Evolutionary conservation across 345 rosid species (phyloP), one percentile per base, ranked within the genome.

Genomic region (Psidium guajava): DNA sequence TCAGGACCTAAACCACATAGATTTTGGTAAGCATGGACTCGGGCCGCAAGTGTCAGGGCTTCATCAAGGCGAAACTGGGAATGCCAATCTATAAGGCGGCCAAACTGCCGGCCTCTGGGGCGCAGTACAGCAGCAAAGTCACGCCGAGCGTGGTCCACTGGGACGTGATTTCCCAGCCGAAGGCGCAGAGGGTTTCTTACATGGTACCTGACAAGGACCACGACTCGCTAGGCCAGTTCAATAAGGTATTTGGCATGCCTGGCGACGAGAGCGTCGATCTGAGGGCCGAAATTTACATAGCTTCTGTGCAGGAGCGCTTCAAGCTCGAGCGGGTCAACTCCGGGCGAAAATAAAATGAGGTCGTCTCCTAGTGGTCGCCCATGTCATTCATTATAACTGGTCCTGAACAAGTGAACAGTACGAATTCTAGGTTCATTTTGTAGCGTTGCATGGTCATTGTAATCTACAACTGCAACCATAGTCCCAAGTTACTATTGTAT

Each of bases 251-350:
- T 28, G 89, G 91, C 1, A 87, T 89, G 5, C 82, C 86, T 54
- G 91, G 83, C 0, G 95, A 92, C 50, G 93, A 87, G 69, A 56
- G 84, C 28, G 91, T 94, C 0, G 96, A 94, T 82, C 20, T 64
- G 74, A 92, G 86, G 88, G 93, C 95, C 74, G 81, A 92, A 8
- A 85, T 49, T 51, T 93, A 91, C 87, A 94, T 94, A 85, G 86
- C 90, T 75, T 87, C 92, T 5, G 94, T 92, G 85, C 92, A 86
- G 81, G 93, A 92, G 58, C 92, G 96, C 74, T 93, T 93, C 91
- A 93, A 90, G 89, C 93, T 88, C 74, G 94, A 94, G 86, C 74
- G 89, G 54, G 6, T n/a, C 87, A 84, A 86, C 85, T 90, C 90
- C 0, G 92, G 90, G 74, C 51, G 81, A 54, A 58, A 75, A 42